These are phyloP conservation scores for Kwoniella newhampshirensis DNA, from an alignment of 768 basidiomycete genomes.

Conservation along the genomic window DNA sequence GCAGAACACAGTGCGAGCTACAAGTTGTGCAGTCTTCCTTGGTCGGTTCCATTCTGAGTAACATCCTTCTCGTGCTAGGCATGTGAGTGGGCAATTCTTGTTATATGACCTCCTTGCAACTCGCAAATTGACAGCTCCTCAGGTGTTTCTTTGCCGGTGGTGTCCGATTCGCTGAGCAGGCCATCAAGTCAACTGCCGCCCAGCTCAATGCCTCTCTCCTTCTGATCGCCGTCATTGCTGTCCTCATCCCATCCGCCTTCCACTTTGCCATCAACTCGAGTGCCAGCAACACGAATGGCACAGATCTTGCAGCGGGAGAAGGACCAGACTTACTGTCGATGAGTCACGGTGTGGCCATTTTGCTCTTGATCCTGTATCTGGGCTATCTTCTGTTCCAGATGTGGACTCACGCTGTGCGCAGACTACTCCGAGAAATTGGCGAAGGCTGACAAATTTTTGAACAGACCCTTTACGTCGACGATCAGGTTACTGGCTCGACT, in stretches of 20 bases:
- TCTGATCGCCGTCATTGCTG: slow-evolving; percentile 53
- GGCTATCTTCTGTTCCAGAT: slow-evolving; percentile 61
- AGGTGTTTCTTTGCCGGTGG: slow-evolving; percentile 54
- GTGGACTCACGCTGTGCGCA: slow-evolving; percentile 59
- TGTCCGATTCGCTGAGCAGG: slow-evolving; percentile 59
- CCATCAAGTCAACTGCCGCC: slow-evolving; percentile 61
- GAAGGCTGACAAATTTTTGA: slow-evolving; percentile 54
- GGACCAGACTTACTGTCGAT: slow-evolving; percentile 57
- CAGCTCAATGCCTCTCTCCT: slow-evolving; percentile 54
- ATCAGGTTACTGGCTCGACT: slow-evolving; percentile 40
- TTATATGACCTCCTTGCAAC: no score
- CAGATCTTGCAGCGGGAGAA: slow-evolving; percentile 49
- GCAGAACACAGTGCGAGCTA: slow-evolving; percentile 56
- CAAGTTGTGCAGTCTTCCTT: slow-evolving; percentile 61
- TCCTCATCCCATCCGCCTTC: slow-evolving; percentile 55
- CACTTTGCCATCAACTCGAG: slow-evolving; percentile 33
- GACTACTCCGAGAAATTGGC: not conserved
- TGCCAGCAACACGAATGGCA: slow-evolving; percentile 42
- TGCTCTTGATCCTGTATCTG: slow-evolving; percentile 57
- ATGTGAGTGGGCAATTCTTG: slow-evolving; percentile 46
- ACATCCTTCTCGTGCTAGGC: slow-evolving; percentile 54
- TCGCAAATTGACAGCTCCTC: no score
- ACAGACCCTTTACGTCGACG: slow-evolving; percentile 35
- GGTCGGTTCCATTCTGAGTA: slow-evolving; percentile 60
- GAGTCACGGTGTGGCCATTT: slow-evolving; percentile 59